Percentiles rank a stretch among this genome's conserved stretches.
These are phyloP conservation scores for Vachellia pachyceras DNA, from an alignment of 306 rosid species.

Conservation along the genomic window DNA sequence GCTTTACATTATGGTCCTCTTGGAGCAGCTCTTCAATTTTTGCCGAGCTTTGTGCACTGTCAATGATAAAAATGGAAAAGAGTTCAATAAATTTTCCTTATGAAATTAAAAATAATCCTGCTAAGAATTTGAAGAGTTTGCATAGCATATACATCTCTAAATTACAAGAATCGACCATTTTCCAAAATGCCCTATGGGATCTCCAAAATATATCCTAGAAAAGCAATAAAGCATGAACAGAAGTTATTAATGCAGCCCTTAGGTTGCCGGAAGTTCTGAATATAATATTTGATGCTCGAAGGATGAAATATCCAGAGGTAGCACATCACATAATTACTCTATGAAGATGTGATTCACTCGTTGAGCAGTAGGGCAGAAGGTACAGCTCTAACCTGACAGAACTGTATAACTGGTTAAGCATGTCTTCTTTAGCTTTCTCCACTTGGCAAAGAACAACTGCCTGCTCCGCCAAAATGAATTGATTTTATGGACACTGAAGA, in stretches of 20 bases:
- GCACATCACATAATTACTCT: neutral
- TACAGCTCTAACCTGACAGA: slow-evolving; percentile 54
- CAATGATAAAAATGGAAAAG: slow-evolving; percentile 37
- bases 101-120: slow-evolving; percentile 8
- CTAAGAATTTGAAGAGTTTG: slow-evolving; percentile 7
- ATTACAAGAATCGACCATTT: neutral
- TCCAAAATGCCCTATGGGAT: slow-evolving; percentile 8
- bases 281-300: slow-evolving; percentile 20
- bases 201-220: slow-evolving; percentile 24
- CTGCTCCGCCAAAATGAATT: slow-evolving; percentile 49
- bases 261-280: slow-evolving; percentile 19
- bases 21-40: slow-evolving; percentile 60
- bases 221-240: slow-evolving; percentile 19
- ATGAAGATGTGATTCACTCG: slow-evolving; percentile 32
- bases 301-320: slow-evolving; percentile 14
- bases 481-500: slow-evolving; percentile 35
- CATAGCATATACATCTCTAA: slow-evolving; percentile 24
- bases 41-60: slow-evolving; percentile 59
- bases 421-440: slow-evolving; percentile 70
- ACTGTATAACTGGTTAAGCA: slow-evolving; percentile 67
- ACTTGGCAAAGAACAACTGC: slow-evolving; percentile 72
- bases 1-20: slow-evolving; percentile 55
- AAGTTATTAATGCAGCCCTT: neutral
- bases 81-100: slow-evolving; percentile 1
- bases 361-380: slow-evolving; percentile 12